These are phyloP conservation scores for Rhypophila decipiens DNA, from an alignment of 495 filamentous ascomycete genomes.

Conservation along the genomic window DNA sequence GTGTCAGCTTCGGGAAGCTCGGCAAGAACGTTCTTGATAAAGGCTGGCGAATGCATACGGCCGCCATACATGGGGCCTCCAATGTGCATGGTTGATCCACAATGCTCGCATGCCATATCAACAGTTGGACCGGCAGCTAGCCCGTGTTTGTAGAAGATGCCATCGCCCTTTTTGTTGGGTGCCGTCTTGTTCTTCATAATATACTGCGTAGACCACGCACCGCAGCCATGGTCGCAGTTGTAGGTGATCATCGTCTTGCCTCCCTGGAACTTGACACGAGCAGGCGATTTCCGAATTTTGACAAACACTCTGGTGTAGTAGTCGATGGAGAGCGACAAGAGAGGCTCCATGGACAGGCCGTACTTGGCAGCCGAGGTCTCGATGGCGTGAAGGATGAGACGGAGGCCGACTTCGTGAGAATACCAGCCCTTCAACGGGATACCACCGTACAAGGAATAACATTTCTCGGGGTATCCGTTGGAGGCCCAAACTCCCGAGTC, in stretches of 20 bases:
- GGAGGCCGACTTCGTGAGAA: conserved; percentile 84
- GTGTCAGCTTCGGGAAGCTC: conserved; percentile 55
- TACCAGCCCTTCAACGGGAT: conserved; percentile 73
- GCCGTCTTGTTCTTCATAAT: conserved; percentile 59
- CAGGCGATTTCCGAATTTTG: conserved; percentile 67
- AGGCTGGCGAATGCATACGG: conserved; percentile 74
- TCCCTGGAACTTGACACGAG: conserved; percentile 79
- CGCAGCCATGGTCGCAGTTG: conserved; percentile 83
- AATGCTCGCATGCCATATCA: conserved; percentile 65
- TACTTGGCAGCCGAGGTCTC: conserved; percentile 75
- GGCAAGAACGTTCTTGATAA: conserved; percentile 68
- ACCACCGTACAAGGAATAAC: conserved; percentile 85
- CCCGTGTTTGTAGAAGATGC: conserved; percentile 64
- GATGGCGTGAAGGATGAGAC: conserved; percentile 74
- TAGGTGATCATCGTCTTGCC: conserved; percentile 91
- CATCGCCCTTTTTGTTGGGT: conserved; percentile 60
- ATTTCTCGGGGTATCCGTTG: conserved; percentile 85
- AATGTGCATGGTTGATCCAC: conserved; percentile 77
- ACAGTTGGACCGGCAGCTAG: conserved; percentile 62
- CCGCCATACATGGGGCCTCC: conserved; percentile 93
- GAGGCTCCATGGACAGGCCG: conserved; percentile 83
- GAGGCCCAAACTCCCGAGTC: conserved; percentile 94
- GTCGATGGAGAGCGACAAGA: conserved; percentile 89
- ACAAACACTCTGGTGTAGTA: conserved; percentile 93
- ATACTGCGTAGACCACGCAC: conserved; percentile 74